These are phyloP conservation scores for Lactarius hengduanensis DNA, from an alignment of 768 basidiomycete genomes.

Conservation along the genomic window DNA sequence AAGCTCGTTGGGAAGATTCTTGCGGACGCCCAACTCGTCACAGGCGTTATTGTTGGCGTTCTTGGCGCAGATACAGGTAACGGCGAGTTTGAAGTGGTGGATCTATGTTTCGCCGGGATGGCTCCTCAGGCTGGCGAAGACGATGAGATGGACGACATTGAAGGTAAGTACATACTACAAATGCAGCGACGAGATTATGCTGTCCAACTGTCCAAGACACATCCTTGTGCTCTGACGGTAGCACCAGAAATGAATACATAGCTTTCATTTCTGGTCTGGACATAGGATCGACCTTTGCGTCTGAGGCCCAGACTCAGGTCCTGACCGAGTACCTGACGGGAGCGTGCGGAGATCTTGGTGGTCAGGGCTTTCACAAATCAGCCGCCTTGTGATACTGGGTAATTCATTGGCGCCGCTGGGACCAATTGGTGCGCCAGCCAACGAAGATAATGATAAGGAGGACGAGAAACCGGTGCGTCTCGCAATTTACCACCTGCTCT, in stretches of 20 bases:
- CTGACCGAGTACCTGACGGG: constrained; percentile 88
- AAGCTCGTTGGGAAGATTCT: constrained; percentile 78
- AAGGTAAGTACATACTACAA: constrained; percentile 45
- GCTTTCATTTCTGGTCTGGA: constrained; percentile 85
- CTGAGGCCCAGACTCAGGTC: constrained; percentile 78
- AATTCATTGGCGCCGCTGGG: constrained; percentile 70
- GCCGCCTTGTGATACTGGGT: constrained; percentile 85
- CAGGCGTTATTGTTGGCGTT: constrained; percentile 87
- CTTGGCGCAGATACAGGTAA: constrained; percentile 86
- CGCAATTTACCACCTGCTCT: neutral
- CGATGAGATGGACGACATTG: constrained; percentile 61
- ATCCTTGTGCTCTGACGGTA: neutral
- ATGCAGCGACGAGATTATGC: constrained; percentile 13
- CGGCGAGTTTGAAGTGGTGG: constrained; percentile 93
- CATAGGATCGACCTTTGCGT: constrained; percentile 59
- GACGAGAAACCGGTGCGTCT: constrained; percentile 55
- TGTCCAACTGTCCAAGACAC: constrained; percentile 18
- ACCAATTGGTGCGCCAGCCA: constrained; percentile 33
- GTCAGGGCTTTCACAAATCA: constrained; percentile 69
- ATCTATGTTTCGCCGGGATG: constrained; percentile 81
- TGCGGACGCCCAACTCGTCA: constrained; percentile 64
- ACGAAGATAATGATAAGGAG: constrained; percentile 36
- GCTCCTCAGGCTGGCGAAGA: constrained; percentile 54
- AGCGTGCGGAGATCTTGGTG: constrained; percentile 70
- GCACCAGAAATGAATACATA: constrained; percentile 60